These are phyloP conservation scores for Globisporangium perplexum DNA, from an alignment of 352 stramenopile species.

Conservation along the genomic window DNA sequence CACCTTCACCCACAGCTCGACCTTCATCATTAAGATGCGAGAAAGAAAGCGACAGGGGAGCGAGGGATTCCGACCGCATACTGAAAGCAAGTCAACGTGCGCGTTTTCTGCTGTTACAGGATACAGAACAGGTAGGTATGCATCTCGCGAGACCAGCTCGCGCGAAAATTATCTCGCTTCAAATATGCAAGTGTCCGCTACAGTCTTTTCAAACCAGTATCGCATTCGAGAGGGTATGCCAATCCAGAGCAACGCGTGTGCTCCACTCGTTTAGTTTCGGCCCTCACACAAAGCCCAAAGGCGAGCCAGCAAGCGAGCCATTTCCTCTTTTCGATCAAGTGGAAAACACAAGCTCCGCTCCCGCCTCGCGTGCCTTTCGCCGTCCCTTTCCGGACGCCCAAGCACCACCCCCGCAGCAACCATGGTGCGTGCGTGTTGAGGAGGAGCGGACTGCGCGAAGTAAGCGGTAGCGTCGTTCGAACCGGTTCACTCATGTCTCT, in stretches of 20 bases:
- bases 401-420: conserved; percentile 28
- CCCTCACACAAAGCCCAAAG: not conserved
- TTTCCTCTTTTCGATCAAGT: conserved; percentile 44
- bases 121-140: not conserved
- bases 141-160: not conserved
- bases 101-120: conserved; percentile 4
- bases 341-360: not conserved
- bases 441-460: too few species aligned
- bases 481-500: too few species aligned
- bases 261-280: conserved; percentile 44
- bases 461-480: too few species aligned
- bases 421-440: conserved; percentile 40
- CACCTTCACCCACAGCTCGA: too few species aligned
- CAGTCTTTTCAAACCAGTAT: not conserved
- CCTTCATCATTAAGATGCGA: not conserved
- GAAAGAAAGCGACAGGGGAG: conserved; percentile 1
- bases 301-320: too few species aligned
- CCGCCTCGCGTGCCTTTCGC: conserved; percentile 11
- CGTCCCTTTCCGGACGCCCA: conserved; percentile 15
- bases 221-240: not conserved
- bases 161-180: not conserved
- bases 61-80: not conserved
- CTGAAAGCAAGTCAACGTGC: not conserved
- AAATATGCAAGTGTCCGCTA: too few species aligned
- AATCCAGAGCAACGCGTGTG: conserved; percentile 24